Percentiles rank a stretch among this genome's conserved stretches.
phyloP scores from a whole-genome alignment of 371 early-diverging fungal species.

The Syncephalastrum racemosum region DNA sequence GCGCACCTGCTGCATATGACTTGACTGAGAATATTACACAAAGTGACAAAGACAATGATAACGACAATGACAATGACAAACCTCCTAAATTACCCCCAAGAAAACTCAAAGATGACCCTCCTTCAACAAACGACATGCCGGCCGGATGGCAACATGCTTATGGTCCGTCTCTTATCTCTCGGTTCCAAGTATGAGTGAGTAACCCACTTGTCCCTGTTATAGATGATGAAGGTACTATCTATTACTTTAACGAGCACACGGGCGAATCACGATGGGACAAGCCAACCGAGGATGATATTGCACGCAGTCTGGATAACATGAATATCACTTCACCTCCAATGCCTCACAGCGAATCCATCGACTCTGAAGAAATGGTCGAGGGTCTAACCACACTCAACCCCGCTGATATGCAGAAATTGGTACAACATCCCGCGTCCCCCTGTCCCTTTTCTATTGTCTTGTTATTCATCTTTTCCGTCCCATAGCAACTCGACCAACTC shows the following conservation, averaged over 20 bases:
- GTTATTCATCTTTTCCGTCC: too few species aligned
- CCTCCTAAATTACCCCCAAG: too few species aligned
- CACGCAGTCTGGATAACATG: not conserved
- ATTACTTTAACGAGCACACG: conserved; percentile 52
- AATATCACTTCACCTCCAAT: not conserved
- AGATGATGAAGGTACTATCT: conserved; percentile 36
- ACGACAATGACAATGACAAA: too few species aligned
- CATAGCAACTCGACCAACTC: conserved; percentile 36
- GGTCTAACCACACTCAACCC: conserved; percentile 26
- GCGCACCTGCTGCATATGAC: too few species aligned
- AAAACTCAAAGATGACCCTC: too few species aligned
- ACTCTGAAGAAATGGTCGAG: conserved; percentile 14
- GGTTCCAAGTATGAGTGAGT: not conserved
- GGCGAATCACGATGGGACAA: conserved; percentile 53
- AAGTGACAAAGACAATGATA: too few species aligned
- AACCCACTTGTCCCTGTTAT: not conserved
- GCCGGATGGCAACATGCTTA: conserved; percentile 33
- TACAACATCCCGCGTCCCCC: conserved; percentile 8
- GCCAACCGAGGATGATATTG: conserved; percentile 6
- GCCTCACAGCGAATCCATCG: conserved; percentile 25
- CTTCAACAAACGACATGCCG: conserved; percentile 10
- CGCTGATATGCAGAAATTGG: conserved; percentile 34
- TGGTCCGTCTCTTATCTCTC: conserved; percentile 17
- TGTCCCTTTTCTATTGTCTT: not conserved
- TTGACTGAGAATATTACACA: too few species aligned